A percentile compares a stretch with the other conserved stretches of the same genome.
Conservation (phyloP, 169 alveolate species). For the Plasmodium knowlesi region DNA sequence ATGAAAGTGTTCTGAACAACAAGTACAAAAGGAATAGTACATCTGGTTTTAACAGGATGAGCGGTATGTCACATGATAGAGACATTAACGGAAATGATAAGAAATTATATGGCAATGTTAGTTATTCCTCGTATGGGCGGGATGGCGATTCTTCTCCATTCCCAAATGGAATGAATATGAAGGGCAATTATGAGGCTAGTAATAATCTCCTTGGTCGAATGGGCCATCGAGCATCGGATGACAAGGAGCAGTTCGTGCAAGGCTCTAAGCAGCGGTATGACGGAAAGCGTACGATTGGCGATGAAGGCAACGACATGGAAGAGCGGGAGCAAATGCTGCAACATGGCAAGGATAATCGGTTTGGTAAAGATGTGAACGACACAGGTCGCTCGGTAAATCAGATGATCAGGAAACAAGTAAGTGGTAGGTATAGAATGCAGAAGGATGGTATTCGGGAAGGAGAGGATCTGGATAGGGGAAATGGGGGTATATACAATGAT, state of each 20-base stretch:
- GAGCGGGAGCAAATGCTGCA: background rate
- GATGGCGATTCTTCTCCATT: background rate
- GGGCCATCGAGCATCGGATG: background rate
- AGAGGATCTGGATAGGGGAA: background rate
- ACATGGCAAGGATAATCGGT: background rate
- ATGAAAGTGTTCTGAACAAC: background rate
- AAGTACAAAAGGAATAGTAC: background rate
- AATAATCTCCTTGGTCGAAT: background rate
- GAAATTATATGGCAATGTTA: background rate
- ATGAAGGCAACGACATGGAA: conserved; percentile 3
- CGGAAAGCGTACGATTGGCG: background rate
- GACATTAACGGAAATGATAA: background rate
- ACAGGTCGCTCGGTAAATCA: background rate
- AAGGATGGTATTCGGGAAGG: background rate
- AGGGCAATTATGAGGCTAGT: background rate
- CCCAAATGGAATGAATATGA: background rate
- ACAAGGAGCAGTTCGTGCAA: background rate
- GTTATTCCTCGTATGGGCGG: background rate
- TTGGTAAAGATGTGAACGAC: background rate
- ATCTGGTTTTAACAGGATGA: background rate
- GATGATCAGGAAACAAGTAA: background rate
- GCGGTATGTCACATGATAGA: background rate
- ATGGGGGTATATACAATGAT: background rate
- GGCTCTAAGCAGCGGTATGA: background rate
- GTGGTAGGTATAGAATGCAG: background rate